Evolutionary conservation across 805 yeast genomes (phyloP).

Genomic region (Candida boleticola): DNA sequence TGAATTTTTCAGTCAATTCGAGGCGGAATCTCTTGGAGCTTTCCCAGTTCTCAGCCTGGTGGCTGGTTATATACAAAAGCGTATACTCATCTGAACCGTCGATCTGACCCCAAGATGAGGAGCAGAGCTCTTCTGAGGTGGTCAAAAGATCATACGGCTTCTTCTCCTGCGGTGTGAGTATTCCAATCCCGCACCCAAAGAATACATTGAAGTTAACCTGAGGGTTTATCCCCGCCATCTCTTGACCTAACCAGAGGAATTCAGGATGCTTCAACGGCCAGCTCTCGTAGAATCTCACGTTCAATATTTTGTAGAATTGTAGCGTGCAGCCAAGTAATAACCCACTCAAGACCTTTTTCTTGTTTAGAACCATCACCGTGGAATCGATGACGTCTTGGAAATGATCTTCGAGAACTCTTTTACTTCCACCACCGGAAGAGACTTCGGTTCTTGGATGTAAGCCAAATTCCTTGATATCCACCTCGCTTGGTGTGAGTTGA

Average conservation of each 20-base stretch:
- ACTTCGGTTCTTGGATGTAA: slow-evolving; percentile 10
- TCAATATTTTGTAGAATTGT: slow-evolving; percentile 20
- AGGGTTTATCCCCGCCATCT: slow-evolving; percentile 22
- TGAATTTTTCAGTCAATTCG: slow-evolving; percentile 16
- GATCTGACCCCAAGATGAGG: slow-evolving; percentile 38
- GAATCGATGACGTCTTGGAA: slow-evolving; percentile 27
- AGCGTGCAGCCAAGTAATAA: slow-evolving; percentile 24
- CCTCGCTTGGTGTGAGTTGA: slow-evolving; percentile 17
- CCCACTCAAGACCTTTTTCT: slow-evolving; percentile 24
- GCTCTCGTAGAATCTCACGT: slow-evolving; percentile 16
- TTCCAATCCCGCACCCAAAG: slow-evolving; percentile 28
- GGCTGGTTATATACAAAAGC: slow-evolving; percentile 30
- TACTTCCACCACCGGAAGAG: slow-evolving; percentile 6
- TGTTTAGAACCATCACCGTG: slow-evolving; percentile 26
- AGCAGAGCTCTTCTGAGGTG: slow-evolving; percentile 30
- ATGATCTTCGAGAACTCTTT: slow-evolving; percentile 19
- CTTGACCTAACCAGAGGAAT: slow-evolving; percentile 34
- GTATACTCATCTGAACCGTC: slow-evolving; percentile 21
- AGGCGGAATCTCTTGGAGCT: slow-evolving; percentile 9
- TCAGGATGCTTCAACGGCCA: slow-evolving; percentile 16
- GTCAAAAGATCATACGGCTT: slow-evolving; percentile 16
- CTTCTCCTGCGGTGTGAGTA: slow-evolving; percentile 27
- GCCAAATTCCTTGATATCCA: slow-evolving; percentile 19
- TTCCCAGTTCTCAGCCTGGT: slow-evolving; percentile 33
- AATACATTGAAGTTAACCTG: slow-evolving; percentile 22